Evolutionary conservation across 805 yeast species (phyloP).

Genomic region (Myxozyma nipponensis): DNA sequence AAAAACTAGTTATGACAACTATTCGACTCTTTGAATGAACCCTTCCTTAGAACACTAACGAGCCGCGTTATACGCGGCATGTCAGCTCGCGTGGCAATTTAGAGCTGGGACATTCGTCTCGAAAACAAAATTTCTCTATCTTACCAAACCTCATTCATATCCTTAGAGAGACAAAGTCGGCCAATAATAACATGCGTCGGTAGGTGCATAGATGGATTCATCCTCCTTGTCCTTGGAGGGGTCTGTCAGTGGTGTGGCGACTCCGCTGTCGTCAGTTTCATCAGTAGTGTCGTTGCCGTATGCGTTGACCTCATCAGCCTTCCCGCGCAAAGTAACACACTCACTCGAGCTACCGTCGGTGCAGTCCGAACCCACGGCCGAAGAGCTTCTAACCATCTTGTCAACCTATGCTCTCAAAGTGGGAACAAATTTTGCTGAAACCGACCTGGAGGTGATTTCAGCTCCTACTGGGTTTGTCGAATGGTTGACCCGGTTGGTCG

Average conservation of each 20-base stretch:
- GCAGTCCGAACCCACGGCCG: slow-evolving; percentile 7
- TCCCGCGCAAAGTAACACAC: slow-evolving; percentile 12
- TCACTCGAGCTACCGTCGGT: slow-evolving; percentile 20
- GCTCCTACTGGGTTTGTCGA: slow-evolving; percentile 19
- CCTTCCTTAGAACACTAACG: no score
- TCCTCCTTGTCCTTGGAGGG: no score
- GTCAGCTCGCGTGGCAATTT: no score
- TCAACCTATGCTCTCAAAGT: not conserved
- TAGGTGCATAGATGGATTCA: not conserved
- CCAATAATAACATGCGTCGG: not conserved
- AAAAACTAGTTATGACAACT: no score
- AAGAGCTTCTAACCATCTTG: slow-evolving; percentile 2
- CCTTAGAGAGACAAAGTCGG: not conserved
- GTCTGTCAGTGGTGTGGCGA: slow-evolving; percentile 4
- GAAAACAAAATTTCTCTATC: no score
- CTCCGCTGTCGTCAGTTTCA: slow-evolving; percentile 2
- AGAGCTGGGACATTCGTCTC: no score
- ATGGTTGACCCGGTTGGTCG: slow-evolving; percentile 19
- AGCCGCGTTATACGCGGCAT: no score
- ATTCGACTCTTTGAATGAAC: no score
- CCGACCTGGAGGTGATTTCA: not conserved
- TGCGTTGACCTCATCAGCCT: slow-evolving; percentile 11
- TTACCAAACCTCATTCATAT: not conserved
- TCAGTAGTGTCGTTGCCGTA: slow-evolving; percentile 12
- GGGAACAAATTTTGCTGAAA: slow-evolving; percentile 4